Evolutionary conservation across 805 yeast species (phyloP).

Genomic region (Suhomyces tanzawaensis): DNA sequence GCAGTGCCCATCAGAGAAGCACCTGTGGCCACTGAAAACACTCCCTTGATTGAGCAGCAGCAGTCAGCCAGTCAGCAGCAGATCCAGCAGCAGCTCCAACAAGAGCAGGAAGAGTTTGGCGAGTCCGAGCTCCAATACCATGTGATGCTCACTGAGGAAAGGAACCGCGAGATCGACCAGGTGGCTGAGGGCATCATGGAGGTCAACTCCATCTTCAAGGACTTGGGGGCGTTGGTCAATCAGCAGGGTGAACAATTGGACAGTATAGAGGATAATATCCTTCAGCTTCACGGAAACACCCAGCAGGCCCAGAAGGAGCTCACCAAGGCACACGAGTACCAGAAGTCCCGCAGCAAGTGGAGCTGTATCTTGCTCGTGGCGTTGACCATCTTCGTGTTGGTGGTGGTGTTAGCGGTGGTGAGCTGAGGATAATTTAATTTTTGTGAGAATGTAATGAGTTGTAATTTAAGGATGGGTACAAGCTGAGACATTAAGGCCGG

Average conservation of each 20-base stretch:
- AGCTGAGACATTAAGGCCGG: no score
- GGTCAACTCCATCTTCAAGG: conserved; percentile 81
- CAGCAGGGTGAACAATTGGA: conserved; percentile 87
- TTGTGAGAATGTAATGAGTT: no score
- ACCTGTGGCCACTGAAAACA: conserved; percentile 24
- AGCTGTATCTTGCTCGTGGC: conserved; percentile 63
- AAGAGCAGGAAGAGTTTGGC: conserved; percentile 41
- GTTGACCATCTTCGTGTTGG: conserved; percentile 54
- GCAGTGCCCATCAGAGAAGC: conserved; percentile 6
- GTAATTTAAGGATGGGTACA: no score
- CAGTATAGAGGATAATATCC: conserved; percentile 76
- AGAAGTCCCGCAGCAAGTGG: conserved; percentile 68
- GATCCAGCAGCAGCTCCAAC: conserved; percentile 29
- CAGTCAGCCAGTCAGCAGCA: conserved; percentile 25
- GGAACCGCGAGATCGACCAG: conserved; percentile 68
- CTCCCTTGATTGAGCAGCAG: conserved; percentile 36
- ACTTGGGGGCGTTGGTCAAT: conserved; percentile 69
- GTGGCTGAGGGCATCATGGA: conserved; percentile 79
- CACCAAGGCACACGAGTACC: conserved; percentile 71
- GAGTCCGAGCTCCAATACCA: conserved; percentile 60
- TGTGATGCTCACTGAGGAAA: conserved; percentile 60
- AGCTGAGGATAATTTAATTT: conserved; percentile 36
- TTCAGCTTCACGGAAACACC: conserved; percentile 59
- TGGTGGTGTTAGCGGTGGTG: conserved; percentile 55
- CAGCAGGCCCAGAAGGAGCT: conserved; percentile 72